A percentile compares a stretch with the other conserved stretches of the same genome.
Evolutionary conservation across 768 basidiomycete species (phyloP).

Genomic region (Amanita inopinata): DNA sequence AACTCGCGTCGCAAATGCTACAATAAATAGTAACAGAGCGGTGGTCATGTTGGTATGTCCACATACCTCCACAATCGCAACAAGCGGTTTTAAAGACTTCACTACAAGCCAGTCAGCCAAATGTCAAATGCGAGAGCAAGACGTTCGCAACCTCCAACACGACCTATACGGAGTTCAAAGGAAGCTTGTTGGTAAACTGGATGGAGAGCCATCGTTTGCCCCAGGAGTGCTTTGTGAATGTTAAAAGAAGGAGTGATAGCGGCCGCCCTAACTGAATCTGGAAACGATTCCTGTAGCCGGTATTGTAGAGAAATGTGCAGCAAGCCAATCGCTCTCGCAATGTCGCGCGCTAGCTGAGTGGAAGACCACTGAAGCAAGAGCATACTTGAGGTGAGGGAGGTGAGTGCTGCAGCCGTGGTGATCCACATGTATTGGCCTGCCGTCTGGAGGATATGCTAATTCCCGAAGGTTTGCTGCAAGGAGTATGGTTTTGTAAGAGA

Average conservation of each 20-base stretch:
- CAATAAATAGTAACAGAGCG: too few species aligned
- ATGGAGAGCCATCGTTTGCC: conserved; percentile 28
- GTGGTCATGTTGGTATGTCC: background rate
- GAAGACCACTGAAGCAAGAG: conserved; percentile 31
- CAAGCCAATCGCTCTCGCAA: conserved; percentile 23
- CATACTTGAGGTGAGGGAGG: conserved; percentile 28
- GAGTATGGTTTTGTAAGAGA: too few species aligned
- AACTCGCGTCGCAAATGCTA: conserved; percentile 34
- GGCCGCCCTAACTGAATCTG: too few species aligned
- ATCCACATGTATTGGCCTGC: conserved; percentile 31
- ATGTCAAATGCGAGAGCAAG: background rate
- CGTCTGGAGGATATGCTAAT: conserved; percentile 17
- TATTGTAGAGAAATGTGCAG: conserved; percentile 24
- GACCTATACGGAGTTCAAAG: conserved; percentile 36
- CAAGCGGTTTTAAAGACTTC: conserved; percentile 31
- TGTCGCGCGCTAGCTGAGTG: conserved; percentile 30
- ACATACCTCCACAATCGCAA: conserved; percentile 28
- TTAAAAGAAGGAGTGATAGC: conserved; percentile 8
- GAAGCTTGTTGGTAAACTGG: conserved; percentile 32
- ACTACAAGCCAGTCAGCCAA: conserved; percentile 20
- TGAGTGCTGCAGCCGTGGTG: conserved; percentile 25
- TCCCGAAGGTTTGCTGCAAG: too few species aligned
- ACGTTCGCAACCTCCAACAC: conserved; percentile 26
- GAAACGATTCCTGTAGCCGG: conserved; percentile 12
- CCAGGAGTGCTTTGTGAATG: conserved; percentile 19